Base-by-base conservation (phyloP, 768 basidiomycete species). In the Suillus spraguei region DNA sequence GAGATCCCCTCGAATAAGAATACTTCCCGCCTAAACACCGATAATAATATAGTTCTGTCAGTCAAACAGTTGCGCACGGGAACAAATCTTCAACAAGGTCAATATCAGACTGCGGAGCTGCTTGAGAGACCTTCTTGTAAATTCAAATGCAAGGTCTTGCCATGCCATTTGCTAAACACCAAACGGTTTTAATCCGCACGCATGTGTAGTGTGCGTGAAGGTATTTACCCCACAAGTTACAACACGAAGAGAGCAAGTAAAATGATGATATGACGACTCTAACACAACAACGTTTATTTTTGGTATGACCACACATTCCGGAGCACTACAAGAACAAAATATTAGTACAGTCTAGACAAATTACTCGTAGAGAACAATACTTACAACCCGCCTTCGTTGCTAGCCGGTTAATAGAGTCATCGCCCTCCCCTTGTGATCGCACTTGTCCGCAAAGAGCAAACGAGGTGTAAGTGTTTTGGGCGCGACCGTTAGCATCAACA, bases 401-500 rank as follows among this genome's bases (percentile, higher is more conserved):
- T 77, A 99, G 83, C 76, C 95, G 86, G 88, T 99, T 99, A 74
- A 99, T 76, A 53, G 94, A 93, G 78, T 98, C 97, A 72, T 99
- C 97, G 67, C 92, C 86, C 86, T 99, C 97, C 71, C 95, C 97
- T 78, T 91, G 90, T 67, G 94, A 92, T 71, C 97, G 87, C 70
- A 99, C 94, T 73, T 90, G 88, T 56, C 97, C 97, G 77, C 89
- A 95, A 62, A 99, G 88, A 50, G 96, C 97, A 74, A 98, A 97
- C 63, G 95, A 92, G 64, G 95, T 95, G 65, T 87, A 87, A 55
- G 91, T 91, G 73, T 77, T 75, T 69, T 91, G 78, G 17, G 93
- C 93, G 70, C 86, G 86, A 75, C 95, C 96, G 60, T 86, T 87
- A 69, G 90, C 87, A 75, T 99, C 96, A 73, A 99, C 97, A 72